Percentiles rank a stretch among this genome's conserved stretches.
Conservation (phyloP, 2,329 filamentous ascomycete species). For the Camillea tinctor region DNA sequence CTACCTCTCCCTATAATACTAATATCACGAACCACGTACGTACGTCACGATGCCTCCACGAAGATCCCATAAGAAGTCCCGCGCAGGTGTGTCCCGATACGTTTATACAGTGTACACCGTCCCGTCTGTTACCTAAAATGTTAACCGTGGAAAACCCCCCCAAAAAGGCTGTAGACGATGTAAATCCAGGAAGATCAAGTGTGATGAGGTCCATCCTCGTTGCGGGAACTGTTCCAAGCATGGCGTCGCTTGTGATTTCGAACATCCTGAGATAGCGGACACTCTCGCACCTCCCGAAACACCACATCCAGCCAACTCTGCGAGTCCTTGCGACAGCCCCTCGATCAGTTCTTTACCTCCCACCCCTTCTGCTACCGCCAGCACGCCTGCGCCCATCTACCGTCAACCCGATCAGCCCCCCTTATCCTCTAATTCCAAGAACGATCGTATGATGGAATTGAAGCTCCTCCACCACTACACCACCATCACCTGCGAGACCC, state of each 20-base stretch:
- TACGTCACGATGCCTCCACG: slow-evolving; percentile 57
- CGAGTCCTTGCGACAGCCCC: slow-evolving; percentile 30
- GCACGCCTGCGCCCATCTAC: slow-evolving; percentile 35
- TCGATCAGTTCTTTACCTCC: slow-evolving; percentile 25
- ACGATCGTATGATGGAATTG: slow-evolving; percentile 56
- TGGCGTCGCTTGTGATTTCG: slow-evolving; percentile 65
- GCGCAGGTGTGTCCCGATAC: slow-evolving; percentile 42
- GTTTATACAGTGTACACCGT: not conserved
- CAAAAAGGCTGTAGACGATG: slow-evolving; percentile 58
- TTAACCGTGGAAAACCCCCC: too few species aligned
- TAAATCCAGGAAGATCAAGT: slow-evolving; percentile 71
- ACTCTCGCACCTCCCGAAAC: slow-evolving; percentile 41
- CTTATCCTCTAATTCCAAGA: slow-evolving; percentile 36
- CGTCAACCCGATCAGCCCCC: slow-evolving; percentile 36
- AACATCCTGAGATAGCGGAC: slow-evolving; percentile 48
- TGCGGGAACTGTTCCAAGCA: slow-evolving; percentile 68
- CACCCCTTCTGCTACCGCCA: slow-evolving; percentile 22
- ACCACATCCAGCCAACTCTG: slow-evolving; percentile 29
- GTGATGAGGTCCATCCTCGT: slow-evolving; percentile 63
- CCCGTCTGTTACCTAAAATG: not conserved
- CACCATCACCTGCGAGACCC: slow-evolving; percentile 57
- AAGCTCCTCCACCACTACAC: slow-evolving; percentile 66
- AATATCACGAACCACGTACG: not conserved
- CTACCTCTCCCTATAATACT: too few species aligned
- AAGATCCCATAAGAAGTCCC: slow-evolving; percentile 68